phyloP scores from a whole-genome alignment of 1,284 basidiomycete genomes.

The Sanghuangporus baumii region DNA sequence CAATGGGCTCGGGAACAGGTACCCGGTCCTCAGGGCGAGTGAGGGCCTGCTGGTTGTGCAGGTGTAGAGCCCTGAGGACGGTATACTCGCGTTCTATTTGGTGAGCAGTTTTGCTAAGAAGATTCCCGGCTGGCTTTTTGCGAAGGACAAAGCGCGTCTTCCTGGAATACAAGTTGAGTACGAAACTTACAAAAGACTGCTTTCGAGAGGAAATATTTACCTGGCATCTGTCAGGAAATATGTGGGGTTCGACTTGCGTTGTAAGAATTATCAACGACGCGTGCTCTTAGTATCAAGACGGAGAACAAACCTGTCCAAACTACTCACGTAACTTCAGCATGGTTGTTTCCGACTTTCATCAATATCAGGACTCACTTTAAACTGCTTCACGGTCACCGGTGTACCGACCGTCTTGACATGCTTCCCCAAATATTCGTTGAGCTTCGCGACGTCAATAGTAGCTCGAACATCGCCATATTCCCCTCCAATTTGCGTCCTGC shows the following conservation, averaged over 20 bases:
- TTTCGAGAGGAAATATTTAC: constrained; percentile 32
- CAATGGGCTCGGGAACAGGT: constrained; percentile 83
- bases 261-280: background rate
- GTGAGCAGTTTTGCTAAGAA: constrained; percentile 87
- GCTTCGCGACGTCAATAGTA: constrained; percentile 55
- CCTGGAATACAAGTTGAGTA: constrained; percentile 28
- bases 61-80: constrained; percentile 72
- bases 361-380: constrained; percentile 59
- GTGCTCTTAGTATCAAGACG: constrained; percentile 1
- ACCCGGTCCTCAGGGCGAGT: constrained; percentile 51
- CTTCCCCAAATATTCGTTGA: constrained; percentile 64
- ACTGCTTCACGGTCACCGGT: constrained; percentile 84
- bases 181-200: background rate
- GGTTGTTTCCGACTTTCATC: background rate
- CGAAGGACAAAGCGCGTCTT: constrained; percentile 77
- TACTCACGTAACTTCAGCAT: constrained; percentile 26
- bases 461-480: constrained; percentile 74
- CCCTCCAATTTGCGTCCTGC: constrained; percentile 48
- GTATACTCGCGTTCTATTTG: constrained; percentile 91
- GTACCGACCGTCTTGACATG: constrained; percentile 53
- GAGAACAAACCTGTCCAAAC: constrained; percentile 69
- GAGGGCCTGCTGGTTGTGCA: constrained; percentile 56
- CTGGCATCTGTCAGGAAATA: constrained; percentile 81
- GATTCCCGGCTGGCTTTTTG: constrained; percentile 87
- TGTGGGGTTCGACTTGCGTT: constrained; percentile 82